Evolutionary conservation across 139 green algal species (phyloP).

Genomic region (Pycnococcus provasolii): DNA sequence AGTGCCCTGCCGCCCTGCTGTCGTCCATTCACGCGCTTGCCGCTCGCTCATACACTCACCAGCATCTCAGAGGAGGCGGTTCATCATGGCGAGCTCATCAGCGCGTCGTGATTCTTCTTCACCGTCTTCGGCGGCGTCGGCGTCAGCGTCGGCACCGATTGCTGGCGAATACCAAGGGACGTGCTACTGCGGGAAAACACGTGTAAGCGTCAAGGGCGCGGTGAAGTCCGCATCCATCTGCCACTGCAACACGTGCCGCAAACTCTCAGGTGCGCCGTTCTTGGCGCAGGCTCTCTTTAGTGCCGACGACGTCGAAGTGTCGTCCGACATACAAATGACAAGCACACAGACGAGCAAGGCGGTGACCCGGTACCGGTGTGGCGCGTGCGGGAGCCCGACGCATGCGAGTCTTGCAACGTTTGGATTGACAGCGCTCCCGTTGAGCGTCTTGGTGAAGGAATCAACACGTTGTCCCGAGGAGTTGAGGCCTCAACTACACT

Average conservation of each 20-base stretch:
- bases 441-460: neutral
- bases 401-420: constrained; percentile 2
- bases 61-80: too few species aligned
- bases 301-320: neutral
- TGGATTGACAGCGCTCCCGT: constrained; percentile 3
- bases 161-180: neutral
- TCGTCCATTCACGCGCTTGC: too few species aligned
- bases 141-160: too few species aligned
- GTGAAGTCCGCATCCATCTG: constrained; percentile 6
- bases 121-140: too few species aligned
- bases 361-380: constrained; percentile 7
- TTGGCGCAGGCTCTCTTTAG: neutral
- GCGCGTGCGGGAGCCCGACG: neutral
- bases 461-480: neutral
- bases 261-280: constrained; percentile 2
- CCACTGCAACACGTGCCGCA: constrained; percentile 15
- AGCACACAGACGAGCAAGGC: neutral
- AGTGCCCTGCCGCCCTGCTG: too few species aligned
- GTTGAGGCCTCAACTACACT: constrained; percentile 11
- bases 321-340: neutral
- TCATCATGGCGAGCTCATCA: too few species aligned
- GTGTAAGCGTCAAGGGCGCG: neutral
- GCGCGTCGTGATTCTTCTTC: too few species aligned
- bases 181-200: constrained; percentile 1
- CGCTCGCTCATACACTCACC: too few species aligned